These are phyloP conservation scores for Lactifluus pinguis DNA, from an alignment of 768 basidiomycete genomes.

Conservation along the genomic window DNA sequence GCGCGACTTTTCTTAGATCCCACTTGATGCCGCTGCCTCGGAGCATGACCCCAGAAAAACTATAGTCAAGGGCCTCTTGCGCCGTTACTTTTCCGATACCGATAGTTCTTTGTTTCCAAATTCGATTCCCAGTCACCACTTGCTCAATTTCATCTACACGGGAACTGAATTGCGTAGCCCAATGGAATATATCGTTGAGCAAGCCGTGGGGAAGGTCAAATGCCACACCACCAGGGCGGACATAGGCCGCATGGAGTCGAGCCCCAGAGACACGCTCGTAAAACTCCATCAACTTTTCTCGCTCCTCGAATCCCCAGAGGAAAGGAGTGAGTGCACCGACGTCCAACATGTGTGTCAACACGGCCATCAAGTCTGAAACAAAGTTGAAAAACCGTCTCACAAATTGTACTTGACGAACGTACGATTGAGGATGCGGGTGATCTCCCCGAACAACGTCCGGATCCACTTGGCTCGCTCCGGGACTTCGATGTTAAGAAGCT, in stretches of 20 bases:
- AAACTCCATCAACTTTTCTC: slow-evolving; percentile 99
- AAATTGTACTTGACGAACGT: slow-evolving; percentile 24
- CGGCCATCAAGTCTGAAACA: slow-evolving; percentile 84
- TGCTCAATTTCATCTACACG: slow-evolving; percentile 97
- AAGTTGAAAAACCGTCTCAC: neutral
- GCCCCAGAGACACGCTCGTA: slow-evolving; percentile 99
- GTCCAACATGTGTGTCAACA: slow-evolving; percentile 93
- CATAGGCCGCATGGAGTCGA: slow-evolving; percentile 94
- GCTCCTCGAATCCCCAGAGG: slow-evolving; percentile 99
- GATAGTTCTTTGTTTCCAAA: slow-evolving; percentile 94
- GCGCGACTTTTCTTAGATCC: slow-evolving; percentile 86
- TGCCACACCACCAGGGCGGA: slow-evolving; percentile 95
- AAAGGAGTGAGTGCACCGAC: slow-evolving; percentile 98
- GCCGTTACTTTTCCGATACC: slow-evolving; percentile 88
- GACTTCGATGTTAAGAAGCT: slow-evolving; percentile 92
- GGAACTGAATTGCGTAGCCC: slow-evolving; percentile 89
- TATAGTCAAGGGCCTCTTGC: slow-evolving; percentile 84
- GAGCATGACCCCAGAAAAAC: slow-evolving; percentile 96
- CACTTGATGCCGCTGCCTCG: slow-evolving; percentile 89
- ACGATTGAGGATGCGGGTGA: slow-evolving; percentile 94
- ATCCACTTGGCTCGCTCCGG: slow-evolving; percentile 99
- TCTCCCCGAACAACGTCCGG: slow-evolving; percentile 92
- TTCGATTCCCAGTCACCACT: slow-evolving; percentile 93
- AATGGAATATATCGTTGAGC: slow-evolving; percentile 96
- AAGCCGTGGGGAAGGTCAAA: slow-evolving; percentile 97